Conservation (phyloP, 345 rosid genomes). For the Microthlaspi erraticum region DNA sequence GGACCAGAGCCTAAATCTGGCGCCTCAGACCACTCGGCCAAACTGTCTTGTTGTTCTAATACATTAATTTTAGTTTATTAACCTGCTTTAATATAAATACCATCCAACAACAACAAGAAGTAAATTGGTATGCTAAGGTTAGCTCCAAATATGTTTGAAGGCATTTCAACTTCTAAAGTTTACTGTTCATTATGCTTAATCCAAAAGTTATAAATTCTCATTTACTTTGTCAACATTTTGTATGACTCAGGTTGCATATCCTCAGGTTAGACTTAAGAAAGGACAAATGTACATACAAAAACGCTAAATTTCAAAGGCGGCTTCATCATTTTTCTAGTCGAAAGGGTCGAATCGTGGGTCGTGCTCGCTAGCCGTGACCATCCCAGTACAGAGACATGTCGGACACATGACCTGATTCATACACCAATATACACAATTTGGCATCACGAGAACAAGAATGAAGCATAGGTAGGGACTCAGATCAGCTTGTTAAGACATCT, state of each 20-base stretch:
- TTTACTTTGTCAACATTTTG: slow-evolving; percentile 9
- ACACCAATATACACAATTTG: slow-evolving; percentile 20
- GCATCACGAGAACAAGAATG: slow-evolving; percentile 18
- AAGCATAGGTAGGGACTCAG: slow-evolving; percentile 2
- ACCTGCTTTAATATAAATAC: no score
- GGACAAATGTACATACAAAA: slow-evolving; percentile 19
- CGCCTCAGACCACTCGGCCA: slow-evolving; percentile 99
- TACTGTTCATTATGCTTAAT: not conserved
- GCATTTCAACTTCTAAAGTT: not conserved
- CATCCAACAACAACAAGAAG: no score
- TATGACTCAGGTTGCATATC: slow-evolving; percentile 28
- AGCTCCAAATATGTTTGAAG: not conserved
- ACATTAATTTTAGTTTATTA: no score
- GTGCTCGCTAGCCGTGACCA: slow-evolving; percentile 82
- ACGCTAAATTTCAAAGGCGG: not conserved
- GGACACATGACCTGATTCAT: slow-evolving; percentile 84
- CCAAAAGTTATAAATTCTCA: not conserved
- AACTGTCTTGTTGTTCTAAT: slow-evolving; percentile 55
- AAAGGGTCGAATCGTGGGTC: slow-evolving; percentile 84
- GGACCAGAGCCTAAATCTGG: slow-evolving; percentile 99
- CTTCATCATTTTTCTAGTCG: slow-evolving; percentile 44
- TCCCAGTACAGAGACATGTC: slow-evolving; percentile 88
- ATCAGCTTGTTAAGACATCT: slow-evolving; percentile 10
- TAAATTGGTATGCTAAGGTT: no score
- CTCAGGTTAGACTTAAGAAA: slow-evolving; percentile 16